A percentile compares a stretch with the other conserved stretches of the same genome.
These are phyloP conservation scores for Orbilia ellipsospora DNA, from an alignment of 2,329 filamentous ascomycete species.

Conservation along the genomic window DNA sequence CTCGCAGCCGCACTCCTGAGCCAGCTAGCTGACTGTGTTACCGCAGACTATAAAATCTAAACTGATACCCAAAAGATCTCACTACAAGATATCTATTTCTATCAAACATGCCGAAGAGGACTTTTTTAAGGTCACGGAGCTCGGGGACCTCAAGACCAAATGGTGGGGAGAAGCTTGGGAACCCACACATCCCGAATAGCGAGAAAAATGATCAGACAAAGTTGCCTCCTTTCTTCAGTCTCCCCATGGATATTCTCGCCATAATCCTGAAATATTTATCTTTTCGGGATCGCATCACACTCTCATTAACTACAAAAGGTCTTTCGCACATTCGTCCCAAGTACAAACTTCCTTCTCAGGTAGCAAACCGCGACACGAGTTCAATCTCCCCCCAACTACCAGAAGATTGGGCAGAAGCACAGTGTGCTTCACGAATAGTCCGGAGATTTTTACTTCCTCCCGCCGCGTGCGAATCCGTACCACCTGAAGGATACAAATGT, in stretches of 20 bases:
- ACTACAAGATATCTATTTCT: too few species aligned
- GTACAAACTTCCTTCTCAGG: not conserved
- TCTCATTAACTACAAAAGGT: conserved; percentile 36
- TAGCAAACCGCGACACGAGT: not conserved
- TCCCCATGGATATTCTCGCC: conserved; percentile 27
- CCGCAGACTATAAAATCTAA: too few species aligned
- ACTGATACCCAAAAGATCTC: too few species aligned
- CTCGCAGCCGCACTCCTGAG: too few species aligned
- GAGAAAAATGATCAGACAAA: too few species aligned
- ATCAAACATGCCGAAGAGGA: too few species aligned
- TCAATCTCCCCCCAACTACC: too few species aligned
- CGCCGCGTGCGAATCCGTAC: not conserved
- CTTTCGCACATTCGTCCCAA: conserved; percentile 1
- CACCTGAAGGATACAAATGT: conserved; percentile 11
- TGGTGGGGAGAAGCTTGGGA: too few species aligned
- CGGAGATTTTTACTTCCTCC: not conserved
- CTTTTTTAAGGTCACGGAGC: too few species aligned
- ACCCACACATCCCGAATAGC: too few species aligned
- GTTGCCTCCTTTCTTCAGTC: conserved; percentile 17
- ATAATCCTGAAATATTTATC: conserved; percentile 24
- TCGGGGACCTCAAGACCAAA: too few species aligned
- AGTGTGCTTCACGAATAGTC: conserved; percentile 12
- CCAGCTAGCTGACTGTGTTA: too few species aligned
- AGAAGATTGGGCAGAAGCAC: not conserved
- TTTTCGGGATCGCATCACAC: conserved; percentile 36